Conservation (phyloP, 2,329 filamentous ascomycete genomes). For the Claviceps arundinis region DNA sequence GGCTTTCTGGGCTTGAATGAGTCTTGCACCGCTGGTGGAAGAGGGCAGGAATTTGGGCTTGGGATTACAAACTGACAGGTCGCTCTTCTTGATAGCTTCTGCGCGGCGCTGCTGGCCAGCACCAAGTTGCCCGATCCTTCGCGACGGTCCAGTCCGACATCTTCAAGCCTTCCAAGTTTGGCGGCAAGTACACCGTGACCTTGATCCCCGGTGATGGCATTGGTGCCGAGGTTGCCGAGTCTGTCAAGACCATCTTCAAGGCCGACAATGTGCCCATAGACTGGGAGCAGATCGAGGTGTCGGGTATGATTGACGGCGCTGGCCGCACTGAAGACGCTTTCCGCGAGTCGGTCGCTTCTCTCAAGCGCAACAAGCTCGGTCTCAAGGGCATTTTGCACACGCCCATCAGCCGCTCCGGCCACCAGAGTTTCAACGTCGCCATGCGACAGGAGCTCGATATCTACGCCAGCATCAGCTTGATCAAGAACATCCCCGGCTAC, state of each 20-base stretch:
- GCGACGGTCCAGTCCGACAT: conserved; percentile 87
- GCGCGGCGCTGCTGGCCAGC: conserved; percentile 31
- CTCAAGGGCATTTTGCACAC: conserved; percentile 99
- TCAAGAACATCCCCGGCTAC: conserved; percentile 99
- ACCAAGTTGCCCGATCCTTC: conserved; percentile 42
- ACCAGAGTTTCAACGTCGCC: conserved; percentile 99
- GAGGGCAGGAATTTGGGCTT: too few relatives aligned
- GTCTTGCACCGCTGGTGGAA: too few relatives aligned
- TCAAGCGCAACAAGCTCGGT: conserved; percentile 97
- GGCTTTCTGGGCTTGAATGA: too few relatives aligned
- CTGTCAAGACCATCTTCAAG: conserved; percentile 99
- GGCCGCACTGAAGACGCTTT: conserved; percentile 91
- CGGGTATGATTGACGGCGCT: conserved; percentile 65
- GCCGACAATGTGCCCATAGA: conserved; percentile 97
- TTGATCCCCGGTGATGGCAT: conserved; percentile 98
- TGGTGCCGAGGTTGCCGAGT: conserved; percentile 93
- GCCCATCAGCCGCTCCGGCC: conserved; percentile 87
- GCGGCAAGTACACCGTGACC: conserved; percentile 98
- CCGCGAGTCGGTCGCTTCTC: conserved; percentile 84
- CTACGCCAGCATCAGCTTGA: conserved; percentile 92
- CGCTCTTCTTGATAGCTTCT: conserved; percentile 29
- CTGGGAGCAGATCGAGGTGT: conserved; percentile 97
- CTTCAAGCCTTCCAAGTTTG: conserved; percentile 98
- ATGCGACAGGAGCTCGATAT: conserved; percentile 99
- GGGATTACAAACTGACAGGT: neutral